Evolutionary conservation across 768 basidiomycete species (phyloP), one percentile per base, ranked within the genome.

Genomic region (Phallus indusiatus): DNA sequence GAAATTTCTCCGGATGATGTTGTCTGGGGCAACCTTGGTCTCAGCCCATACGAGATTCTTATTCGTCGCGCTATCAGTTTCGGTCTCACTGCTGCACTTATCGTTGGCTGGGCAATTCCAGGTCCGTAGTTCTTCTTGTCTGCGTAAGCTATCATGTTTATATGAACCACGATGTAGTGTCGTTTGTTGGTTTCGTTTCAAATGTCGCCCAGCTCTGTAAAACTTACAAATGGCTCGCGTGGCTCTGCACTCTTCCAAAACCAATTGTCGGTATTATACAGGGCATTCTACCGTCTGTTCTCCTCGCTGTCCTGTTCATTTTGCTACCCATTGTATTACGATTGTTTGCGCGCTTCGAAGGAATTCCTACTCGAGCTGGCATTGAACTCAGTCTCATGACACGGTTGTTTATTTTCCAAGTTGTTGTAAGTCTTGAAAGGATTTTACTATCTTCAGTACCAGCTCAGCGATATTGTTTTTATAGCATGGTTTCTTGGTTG

Each of bases 381-480:
- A 72, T 98, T 47, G 95, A 99, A 65, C 78, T 96, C 5, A 89
- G 86, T 54, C 72, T 99, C 67, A 96, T 97, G 94, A 85, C 83
- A 1, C 78, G 96, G 18, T 98, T 79, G 74, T 95, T 95, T 74
- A 74, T 91, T 63, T 96, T 96, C 79, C 87, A 89, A 74, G 89
- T 94, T 53, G 73, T 96, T 55, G 91, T 94, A 72, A 63, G 90
- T 82, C 4, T 36, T 49, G 21, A 28, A 12, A 36, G 17, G 1
- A n/a, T 35, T 35, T 22, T 35, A 56, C 17, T 14, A 14, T 1
- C n/a, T 47, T 51, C 14, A 28, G n/a, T 10, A 42, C 12, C 42
- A n/a, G 52, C 37, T 46, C 16, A 17, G 37, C 62, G 22, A 14
- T 51, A n/a, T 49, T 20, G 4, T 37, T 20, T 72, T n/a, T 28